phyloP scores from a whole-genome alignment of 2,329 filamentous ascomycete genomes.

The Colletotrichum melonis region DNA sequence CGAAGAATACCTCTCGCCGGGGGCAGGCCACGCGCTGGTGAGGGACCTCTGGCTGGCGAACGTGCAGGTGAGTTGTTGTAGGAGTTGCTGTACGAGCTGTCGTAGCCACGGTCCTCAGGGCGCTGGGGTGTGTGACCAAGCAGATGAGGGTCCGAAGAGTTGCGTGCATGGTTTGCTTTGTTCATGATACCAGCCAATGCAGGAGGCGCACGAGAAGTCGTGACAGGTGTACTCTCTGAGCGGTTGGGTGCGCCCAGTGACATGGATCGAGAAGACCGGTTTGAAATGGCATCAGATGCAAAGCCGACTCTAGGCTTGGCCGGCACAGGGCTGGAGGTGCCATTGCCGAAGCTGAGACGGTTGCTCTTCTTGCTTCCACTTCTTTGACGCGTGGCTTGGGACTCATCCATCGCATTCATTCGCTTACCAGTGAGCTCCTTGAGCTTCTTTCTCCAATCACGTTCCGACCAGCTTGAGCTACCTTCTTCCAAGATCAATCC shows the following conservation, averaged over 20 bases:
- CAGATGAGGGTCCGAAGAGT: constrained; percentile 58
- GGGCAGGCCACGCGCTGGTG: constrained; percentile 42
- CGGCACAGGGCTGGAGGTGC: constrained; percentile 42
- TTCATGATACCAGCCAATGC: constrained; percentile 44
- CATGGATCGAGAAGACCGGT: constrained; percentile 64
- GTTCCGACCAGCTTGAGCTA: constrained; percentile 82
- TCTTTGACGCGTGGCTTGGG: constrained; percentile 50
- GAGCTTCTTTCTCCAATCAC: constrained; percentile 88
- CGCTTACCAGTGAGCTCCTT: constrained; percentile 88
- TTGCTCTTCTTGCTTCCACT: constrained; percentile 70
- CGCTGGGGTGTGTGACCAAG: constrained; percentile 38
- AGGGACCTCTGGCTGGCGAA: background rate
- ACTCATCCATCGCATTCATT: constrained; percentile 71
- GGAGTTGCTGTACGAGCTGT: constrained; percentile 43
- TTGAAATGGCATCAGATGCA: constrained; percentile 62
- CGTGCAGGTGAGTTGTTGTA: constrained; percentile 46
- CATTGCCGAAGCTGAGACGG: constrained; percentile 63
- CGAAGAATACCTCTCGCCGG: constrained; percentile 50
- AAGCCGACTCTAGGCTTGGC: constrained; percentile 65
- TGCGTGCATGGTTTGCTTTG: constrained; percentile 54
- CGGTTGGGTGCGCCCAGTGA: constrained; percentile 55
- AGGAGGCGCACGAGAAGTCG: constrained; percentile 49
- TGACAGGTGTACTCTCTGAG: constrained; percentile 62
- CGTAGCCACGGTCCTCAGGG: constrained; percentile 39
- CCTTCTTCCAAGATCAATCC: constrained; percentile 82